Evolutionary conservation across 2,329 filamentous ascomycete genomes (phyloP), one percentile per base, ranked within the genome.

Genomic region (Diplodia seriata): DNA sequence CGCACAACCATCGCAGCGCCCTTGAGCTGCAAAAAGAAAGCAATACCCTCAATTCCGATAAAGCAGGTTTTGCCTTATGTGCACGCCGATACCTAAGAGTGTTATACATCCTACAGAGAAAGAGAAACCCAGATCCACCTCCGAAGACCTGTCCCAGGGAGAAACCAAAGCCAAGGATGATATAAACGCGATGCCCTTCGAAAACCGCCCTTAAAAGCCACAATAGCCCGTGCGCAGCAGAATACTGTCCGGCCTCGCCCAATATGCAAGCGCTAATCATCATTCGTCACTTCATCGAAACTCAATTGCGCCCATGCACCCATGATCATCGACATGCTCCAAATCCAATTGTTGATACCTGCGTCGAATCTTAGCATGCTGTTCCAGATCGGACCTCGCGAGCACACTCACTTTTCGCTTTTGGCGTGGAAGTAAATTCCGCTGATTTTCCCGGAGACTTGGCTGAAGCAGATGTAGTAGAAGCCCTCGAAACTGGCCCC

Each of bases 381-480:
- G 6, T 6, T 47, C n/a, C n/a, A 15, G 40, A 5, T 49, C 56
- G 5, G 5, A 20, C 0, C 38, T 23, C 47, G 5, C 12, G 4
- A 11, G 36, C 9, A 3, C 36, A 86, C 91, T 81, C 81, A 97
- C 92, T 94, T 97, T 83, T 98, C 94, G 81, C 94, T 98, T 83
- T 97, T 97, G 14, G 92, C 91, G 81, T 99, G 95, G 78, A 97
- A 99, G 81, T 99, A 99, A 68, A 98, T 97, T 20, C 95, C 95
- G 75, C 89, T 94, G 50, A 99, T 91, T 71, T 87, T 90, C 8
- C 94, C 95, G 71, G 90, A 87, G 59, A 93, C 83, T 80, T 98
- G 94, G 79, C 98, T 97, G 83, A 98, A 98, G 82, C 94, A 97
- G 72, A 99, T 98, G 76, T 99, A 99, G 78, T 98, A 99, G 78